Percentiles rank a stretch among this genome's conserved stretches.
Evolutionary conservation across 2,329 filamentous ascomycete species (phyloP).

Genomic region (Ophiostoma ips): DNA sequence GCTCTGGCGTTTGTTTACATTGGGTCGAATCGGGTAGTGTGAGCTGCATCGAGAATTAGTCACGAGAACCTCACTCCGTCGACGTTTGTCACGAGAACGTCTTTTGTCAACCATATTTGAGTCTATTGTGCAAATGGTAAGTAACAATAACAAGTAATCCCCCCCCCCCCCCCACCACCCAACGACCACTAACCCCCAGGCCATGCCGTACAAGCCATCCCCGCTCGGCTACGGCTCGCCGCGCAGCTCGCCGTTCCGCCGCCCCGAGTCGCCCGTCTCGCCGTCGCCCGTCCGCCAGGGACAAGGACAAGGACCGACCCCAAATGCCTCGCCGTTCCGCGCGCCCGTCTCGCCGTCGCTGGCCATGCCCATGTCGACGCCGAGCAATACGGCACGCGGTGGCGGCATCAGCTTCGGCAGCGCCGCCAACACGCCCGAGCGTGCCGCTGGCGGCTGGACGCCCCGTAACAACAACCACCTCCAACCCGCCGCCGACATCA

Average conservation of each 20-base stretch:
- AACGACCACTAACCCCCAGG: slow-evolving; percentile 22
- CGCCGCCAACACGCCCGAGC: not conserved
- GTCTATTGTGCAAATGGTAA: too few species aligned
- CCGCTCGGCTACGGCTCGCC: slow-evolving; percentile 58
- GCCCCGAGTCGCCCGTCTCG: slow-evolving; percentile 49
- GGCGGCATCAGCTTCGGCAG: slow-evolving; percentile 12
- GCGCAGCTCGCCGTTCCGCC: slow-evolving; percentile 50
- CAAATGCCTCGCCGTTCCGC: slow-evolving; percentile 47
- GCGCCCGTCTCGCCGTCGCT: slow-evolving; percentile 10
- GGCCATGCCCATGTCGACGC: not conserved
- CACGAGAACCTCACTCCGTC: too few species aligned
- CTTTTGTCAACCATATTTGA: too few species aligned
- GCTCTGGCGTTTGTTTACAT: slow-evolving; percentile 13
- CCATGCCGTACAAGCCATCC: slow-evolving; percentile 54
- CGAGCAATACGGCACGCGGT: slow-evolving; percentile 22
- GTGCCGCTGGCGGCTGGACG: not conserved
- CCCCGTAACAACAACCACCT: slow-evolving; percentile 12
- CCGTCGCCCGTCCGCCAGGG: slow-evolving; percentile 47
- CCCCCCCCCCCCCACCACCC: not conserved
- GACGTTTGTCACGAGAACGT: too few species aligned
- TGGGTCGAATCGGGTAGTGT: not conserved
- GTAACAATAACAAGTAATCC: not conserved
- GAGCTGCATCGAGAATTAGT: too few species aligned
- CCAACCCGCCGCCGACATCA: slow-evolving; percentile 24
- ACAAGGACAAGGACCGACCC: too few species aligned